Percentiles rank a stretch among this genome's conserved stretches.
Evolutionary conservation across 1,284 basidiomycete species (phyloP).

Genomic region (Ustilago vetiveriae): DNA sequence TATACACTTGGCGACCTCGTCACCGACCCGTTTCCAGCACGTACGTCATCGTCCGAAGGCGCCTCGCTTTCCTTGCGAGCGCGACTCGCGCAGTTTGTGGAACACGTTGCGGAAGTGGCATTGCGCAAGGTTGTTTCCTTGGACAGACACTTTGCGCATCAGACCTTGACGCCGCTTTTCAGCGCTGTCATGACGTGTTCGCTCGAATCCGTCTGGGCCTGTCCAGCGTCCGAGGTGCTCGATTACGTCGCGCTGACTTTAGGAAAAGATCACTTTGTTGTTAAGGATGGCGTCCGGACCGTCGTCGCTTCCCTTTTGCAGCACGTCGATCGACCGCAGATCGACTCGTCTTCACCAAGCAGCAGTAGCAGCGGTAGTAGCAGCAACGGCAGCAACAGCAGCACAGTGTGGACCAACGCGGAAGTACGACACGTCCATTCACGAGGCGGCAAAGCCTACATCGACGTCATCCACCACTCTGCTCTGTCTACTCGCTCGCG

Average conservation of each 20-base stretch:
- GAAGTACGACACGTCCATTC: constrained; percentile 8
- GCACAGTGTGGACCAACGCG: constrained; percentile 30
- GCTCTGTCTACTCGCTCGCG: not conserved
- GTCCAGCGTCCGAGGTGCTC: constrained; percentile 61
- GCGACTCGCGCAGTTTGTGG: not conserved
- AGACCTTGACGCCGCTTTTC: constrained; percentile 55
- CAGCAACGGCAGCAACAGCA: no score
- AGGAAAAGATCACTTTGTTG: constrained; percentile 56
- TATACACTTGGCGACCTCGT: constrained; percentile 33
- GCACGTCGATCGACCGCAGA: constrained; percentile 14
- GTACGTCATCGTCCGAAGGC: not conserved
- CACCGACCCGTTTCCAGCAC: constrained; percentile 18
- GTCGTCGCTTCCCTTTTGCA: constrained; percentile 51
- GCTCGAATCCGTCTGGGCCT: constrained; percentile 26
- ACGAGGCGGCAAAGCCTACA: constrained; percentile 5
- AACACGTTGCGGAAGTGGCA: constrained; percentile 13
- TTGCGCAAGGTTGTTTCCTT: constrained; percentile 22
- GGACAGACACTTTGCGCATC: constrained; percentile 34
- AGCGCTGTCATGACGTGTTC: constrained; percentile 60
- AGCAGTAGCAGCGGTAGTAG: not conserved
- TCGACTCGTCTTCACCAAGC: not conserved
- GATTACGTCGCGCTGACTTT: constrained; percentile 64
- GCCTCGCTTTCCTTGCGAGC: not conserved
- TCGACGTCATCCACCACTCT: constrained; percentile 22
- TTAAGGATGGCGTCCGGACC: constrained; percentile 57